Base-by-base conservation (phyloP, 495 filamentous ascomycete species). In the Trichoderma erinaceum region DNA sequence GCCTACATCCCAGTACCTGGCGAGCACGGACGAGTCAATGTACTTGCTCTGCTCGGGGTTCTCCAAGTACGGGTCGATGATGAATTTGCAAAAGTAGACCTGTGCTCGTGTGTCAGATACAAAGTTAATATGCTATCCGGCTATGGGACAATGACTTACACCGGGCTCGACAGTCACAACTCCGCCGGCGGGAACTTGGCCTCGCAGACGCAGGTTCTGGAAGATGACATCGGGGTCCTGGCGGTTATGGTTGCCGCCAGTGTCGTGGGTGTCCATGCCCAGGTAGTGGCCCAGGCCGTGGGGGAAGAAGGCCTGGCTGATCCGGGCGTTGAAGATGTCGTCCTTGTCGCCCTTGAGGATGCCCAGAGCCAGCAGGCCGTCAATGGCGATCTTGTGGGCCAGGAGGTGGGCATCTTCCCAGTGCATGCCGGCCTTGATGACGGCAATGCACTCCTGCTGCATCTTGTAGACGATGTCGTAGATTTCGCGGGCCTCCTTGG, bases 221-320 rank as follows among this genome's bases (percentile, higher is more conserved):
- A 95, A 97, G 85, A 97, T 89, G 52, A 86, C 75, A 76, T 99
- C 93, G 70, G 81, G 78, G 73, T 98, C 96, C 50, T 80, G 80
- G 70, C 97, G 96, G 75, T 97, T 90, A 2, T 92, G 84, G 75
- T 95, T 87, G 23, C 92, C 93, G 68, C 93, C 93, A 1, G 89
- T 90, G 74, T 97, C 93, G 78, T 97, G 93, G 8, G 92, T 96
- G 77, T 97, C 93, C 90, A 97, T 91, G 64, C 93, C 93, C 11
- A 97, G 81, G 72, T 96, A 94, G 75, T 97, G 92, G 0, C 93
- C 93, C 5, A 97, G 81, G 7, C 93, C 93, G 74, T 97, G 93
- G 5, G 93, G 93, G 75, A 97, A 90, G 81, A 97, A 97, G 7
- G 93, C 92, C 2, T 89, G 88, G 70, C 89, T 93, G 48, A 91